phyloP scores from a whole-genome alignment of 2,329 filamentous ascomycete genomes.

The Talaromyces sp. region DNA sequence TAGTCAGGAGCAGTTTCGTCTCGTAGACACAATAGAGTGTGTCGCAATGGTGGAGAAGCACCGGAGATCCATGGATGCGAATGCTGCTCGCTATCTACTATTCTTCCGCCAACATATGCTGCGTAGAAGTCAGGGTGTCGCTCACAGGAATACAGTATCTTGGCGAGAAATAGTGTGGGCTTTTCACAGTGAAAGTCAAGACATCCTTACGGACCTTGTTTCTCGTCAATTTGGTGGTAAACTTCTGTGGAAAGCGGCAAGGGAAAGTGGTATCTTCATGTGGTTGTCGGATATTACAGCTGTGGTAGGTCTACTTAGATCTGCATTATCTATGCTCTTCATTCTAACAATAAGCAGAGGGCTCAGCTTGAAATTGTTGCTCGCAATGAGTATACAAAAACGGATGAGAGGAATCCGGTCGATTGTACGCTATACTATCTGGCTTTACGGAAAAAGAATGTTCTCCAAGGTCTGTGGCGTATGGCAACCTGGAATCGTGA shows the following conservation, averaged over 20 bases:
- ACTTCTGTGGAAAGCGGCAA: conserved; percentile 79
- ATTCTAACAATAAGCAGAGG: conserved; percentile 46
- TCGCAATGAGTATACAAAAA: conserved; percentile 86
- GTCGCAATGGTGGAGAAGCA: conserved; percentile 81
- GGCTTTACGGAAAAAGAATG: conserved; percentile 83
- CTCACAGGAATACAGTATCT: conserved; percentile 57
- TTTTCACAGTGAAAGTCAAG: conserved; percentile 61
- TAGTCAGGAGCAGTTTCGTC: conserved; percentile 78
- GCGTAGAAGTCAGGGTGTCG: conserved; percentile 61
- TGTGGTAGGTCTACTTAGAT: conserved; percentile 56
- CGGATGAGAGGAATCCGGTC: conserved; percentile 81
- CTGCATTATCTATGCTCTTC: neutral
- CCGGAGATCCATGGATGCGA: conserved; percentile 83
- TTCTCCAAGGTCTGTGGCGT: conserved; percentile 87
- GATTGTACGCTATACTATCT: conserved; percentile 91
- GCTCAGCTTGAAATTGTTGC: conserved; percentile 86
- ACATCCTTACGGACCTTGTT: conserved; percentile 82
- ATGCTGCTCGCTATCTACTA: conserved; percentile 80
- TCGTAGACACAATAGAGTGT: conserved; percentile 82
- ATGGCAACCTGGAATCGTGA: conserved; percentile 90
- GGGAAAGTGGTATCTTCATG: conserved; percentile 88
- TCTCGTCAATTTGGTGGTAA: conserved; percentile 73
- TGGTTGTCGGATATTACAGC: conserved; percentile 79
- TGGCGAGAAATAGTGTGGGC: conserved; percentile 53
- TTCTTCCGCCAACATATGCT: conserved; percentile 81